Evolutionary conservation across 306 rosid species (phyloP), one percentile per base, ranked within the genome.

Genomic region (Castanea crenata): DNA sequence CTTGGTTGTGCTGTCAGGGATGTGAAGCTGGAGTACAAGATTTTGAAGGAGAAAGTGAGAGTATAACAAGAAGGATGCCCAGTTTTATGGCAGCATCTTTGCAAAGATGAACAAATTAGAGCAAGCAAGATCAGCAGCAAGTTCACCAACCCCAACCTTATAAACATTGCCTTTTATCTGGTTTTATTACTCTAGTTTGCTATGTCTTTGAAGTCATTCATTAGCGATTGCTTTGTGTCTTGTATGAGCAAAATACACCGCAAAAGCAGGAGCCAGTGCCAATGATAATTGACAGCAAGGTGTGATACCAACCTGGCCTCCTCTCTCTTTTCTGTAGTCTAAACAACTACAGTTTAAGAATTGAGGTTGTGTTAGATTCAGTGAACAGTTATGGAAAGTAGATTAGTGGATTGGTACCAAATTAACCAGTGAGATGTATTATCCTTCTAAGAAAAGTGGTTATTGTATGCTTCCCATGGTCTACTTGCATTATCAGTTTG

Each of bases 41-140:
- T 82, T 32, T 74, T 91, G 86, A 92, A 85, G 89, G 93, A 91
- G 81, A 89, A 86, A 75, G n/a, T 89, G 77, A 92, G 87, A 86
- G 78, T 85, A 10, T 59, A 87, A 92, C 55, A 87, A 74, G 63
- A 88, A 85, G 75, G 88, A 92, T 74, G 96, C 98, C 2, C 83
- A 84, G 76, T 94, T 94, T 57, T 94, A 91, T 56, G 97, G 97
- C 61, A 92, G 88, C 81, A 91, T 92, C 96, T 90, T 92, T 80
- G 88, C 86, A 31, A 89, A 91, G 80, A 86, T 92, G 96, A 89
- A 73, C 77, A 89, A 82, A 61, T 1, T 81, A 21, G 90, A 86
- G 56, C 88, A 83, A 72, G 73, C 55, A 1, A 84, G 68, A 57
- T 51, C 82, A 58, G 68, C 73, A 14, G 79, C 86, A 71, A 85